Base-by-base conservation (phyloP, 345 rosid species). In the Salix arbutifolia region DNA sequence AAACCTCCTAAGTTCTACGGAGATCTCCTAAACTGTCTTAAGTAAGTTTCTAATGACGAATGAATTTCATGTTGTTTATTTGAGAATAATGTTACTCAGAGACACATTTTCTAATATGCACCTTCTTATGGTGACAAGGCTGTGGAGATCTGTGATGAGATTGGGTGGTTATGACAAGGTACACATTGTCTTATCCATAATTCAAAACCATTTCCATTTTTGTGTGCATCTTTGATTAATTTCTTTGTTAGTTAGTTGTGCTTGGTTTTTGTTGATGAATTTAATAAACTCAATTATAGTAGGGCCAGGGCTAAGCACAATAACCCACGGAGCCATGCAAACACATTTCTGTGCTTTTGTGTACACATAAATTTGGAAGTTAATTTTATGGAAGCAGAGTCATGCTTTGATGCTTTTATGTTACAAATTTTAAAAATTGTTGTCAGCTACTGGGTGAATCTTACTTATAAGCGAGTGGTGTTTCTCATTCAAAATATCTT, bases 161-260 rank as follows among this genome's bases (percentile, higher is more conserved):
- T 83, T 91, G 82, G 92, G 95, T 72, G 95, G 95, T 72, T 91
- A 91, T 81, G 95, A 89, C 67, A 87, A 84, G 92, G 95, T 91
- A 81, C 73, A 77, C 50, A 6, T 14, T 69, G 5, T 64, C 72
- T 74, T 11, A 9, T 35, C 61, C 6, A 40, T 46, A 16, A 33
- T 52, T 70, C 48, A 23, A 44, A 69, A 76, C 18, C 31, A 70
- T 65, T 61, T 18, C 44, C 6, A 19, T 11, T 76, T 65, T 62
- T 25, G 12, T 64, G 25, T n/a, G 25, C 74, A 40, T 69, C 52
- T 23, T 67, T 3, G 31, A 48, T 33, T 74, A 46, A 44, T 50
- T 69, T 42, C 26, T 69, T 65, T 66, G 40, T 14, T 6, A 28
- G 12, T n/a, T 21, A 52, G 2, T 23, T 13, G 52, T 33, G 18